phyloP scores from a whole-genome alignment of 2,329 filamentous ascomycete genomes.

The Pseudogymnoascus destructans region DNA sequence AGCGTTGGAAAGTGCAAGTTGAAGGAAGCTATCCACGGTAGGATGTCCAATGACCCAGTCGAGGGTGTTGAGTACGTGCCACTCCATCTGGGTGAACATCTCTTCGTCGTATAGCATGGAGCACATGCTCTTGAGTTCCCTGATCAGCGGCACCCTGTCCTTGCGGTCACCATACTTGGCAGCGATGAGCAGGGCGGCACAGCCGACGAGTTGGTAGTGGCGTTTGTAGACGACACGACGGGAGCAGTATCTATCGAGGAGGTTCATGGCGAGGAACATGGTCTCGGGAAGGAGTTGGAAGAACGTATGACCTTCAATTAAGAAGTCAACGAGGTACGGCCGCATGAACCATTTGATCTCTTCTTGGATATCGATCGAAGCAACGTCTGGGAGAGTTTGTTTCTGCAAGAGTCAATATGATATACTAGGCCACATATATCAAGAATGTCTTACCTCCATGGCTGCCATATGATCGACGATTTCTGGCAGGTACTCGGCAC shows the following conservation, averaged over 20 bases:
- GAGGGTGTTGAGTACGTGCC: slow-evolving; percentile 95
- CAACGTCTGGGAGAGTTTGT: slow-evolving; percentile 87
- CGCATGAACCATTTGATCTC: slow-evolving; percentile 99
- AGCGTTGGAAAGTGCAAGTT: slow-evolving; percentile 67
- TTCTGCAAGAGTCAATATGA: slow-evolving; percentile 35
- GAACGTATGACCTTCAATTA: slow-evolving; percentile 90
- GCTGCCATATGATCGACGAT: slow-evolving; percentile 86
- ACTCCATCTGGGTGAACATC: slow-evolving; percentile 99
- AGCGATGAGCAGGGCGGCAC: slow-evolving; percentile 87
- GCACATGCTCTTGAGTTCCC: slow-evolving; percentile 98
- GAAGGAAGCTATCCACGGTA: slow-evolving; percentile 86
- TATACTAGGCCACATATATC: slow-evolving; percentile 9
- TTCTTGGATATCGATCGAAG: slow-evolving; percentile 96
- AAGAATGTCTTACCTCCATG: slow-evolving; percentile 56
- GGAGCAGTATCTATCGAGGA: slow-evolving; percentile 95
- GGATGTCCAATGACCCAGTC: slow-evolving; percentile 95
- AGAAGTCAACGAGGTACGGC: slow-evolving; percentile 93
- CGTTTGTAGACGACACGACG: slow-evolving; percentile 97
- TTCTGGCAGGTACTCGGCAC: slow-evolving; percentile 87
- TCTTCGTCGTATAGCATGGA: slow-evolving; percentile 95
- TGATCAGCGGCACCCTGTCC: slow-evolving; percentile 92
- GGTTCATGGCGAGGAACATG: slow-evolving; percentile 89
- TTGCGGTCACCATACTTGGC: slow-evolving; percentile 99
- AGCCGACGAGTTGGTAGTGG: slow-evolving; percentile 95
- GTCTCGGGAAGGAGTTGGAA: slow-evolving; percentile 92